Conservation (phyloP, 2,329 filamentous ascomycete genomes). For the Plenodomus lindquistii region DNA sequence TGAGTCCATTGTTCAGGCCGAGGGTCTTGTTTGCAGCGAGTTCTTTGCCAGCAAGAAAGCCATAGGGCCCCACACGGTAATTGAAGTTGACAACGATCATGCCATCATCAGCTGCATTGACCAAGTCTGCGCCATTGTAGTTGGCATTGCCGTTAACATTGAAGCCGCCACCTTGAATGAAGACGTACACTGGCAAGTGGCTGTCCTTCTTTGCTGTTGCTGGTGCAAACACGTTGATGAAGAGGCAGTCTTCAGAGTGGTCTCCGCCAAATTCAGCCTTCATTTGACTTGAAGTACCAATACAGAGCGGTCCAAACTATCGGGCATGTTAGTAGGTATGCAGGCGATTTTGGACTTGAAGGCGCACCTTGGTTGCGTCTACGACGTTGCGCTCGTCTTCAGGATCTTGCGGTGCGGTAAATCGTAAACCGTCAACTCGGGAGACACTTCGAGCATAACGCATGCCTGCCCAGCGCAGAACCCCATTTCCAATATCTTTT, state of each 20-base stretch:
- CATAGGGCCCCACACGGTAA: conserved; percentile 47
- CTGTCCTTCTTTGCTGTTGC: conserved; percentile 36
- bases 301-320: conserved; percentile 41
- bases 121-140: conserved; percentile 39
- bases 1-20: conserved; percentile 44
- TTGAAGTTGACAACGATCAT: conserved; percentile 48
- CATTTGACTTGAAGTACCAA: conserved; percentile 30
- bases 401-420: conserved; percentile 69
- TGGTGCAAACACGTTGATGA: conserved; percentile 45
- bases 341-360: neutral
- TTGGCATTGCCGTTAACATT: conserved; percentile 42
- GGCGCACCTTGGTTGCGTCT: conserved; percentile 49
- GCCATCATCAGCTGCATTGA: conserved; percentile 33
- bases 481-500: conserved; percentile 55
- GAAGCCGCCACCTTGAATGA: conserved; percentile 48
- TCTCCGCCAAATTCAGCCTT: conserved; percentile 30
- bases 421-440: conserved; percentile 52
- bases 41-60: conserved; percentile 42
- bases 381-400: conserved; percentile 50
- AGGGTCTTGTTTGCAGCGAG: conserved; percentile 28
- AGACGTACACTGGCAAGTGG: conserved; percentile 45
- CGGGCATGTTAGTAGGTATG: conserved; percentile 7
- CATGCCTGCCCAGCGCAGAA: conserved; percentile 75
- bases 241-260: conserved; percentile 47
- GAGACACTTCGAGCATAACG: conserved; percentile 62